These are phyloP conservation scores for Solanum clarkiae DNA, from an alignment of 257 asterid genomes.

Conservation along the genomic window DNA sequence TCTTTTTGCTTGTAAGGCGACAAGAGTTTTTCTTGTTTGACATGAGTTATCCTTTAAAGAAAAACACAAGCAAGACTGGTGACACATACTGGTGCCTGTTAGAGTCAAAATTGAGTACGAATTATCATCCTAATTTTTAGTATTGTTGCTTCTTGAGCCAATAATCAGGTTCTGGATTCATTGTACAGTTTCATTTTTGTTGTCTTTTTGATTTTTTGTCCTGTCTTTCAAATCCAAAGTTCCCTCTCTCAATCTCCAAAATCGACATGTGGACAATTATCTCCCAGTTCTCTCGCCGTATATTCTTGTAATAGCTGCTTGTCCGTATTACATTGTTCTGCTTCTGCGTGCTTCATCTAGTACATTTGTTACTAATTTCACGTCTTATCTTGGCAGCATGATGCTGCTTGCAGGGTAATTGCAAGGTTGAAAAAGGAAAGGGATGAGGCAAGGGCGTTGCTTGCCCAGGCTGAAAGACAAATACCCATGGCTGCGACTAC, in stretches of 20 bases:
- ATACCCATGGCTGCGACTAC: constrained; percentile 43
- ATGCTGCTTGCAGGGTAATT: constrained; percentile 99
- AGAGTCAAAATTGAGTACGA: neutral
- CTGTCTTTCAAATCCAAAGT: neutral
- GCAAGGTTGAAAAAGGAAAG: constrained; percentile 96
- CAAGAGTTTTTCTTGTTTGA: neutral
- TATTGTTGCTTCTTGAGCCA: neutral
- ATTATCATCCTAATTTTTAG: neutral
- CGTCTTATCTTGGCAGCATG: constrained; percentile 52
- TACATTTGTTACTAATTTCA: neutral
- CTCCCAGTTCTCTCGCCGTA: neutral
- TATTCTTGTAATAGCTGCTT: neutral
- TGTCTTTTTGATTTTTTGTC: neutral
- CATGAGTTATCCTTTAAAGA: neutral
- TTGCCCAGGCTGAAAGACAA: constrained; percentile 85
- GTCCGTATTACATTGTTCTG: neutral
- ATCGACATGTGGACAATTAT: neutral
- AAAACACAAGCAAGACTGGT: neutral
- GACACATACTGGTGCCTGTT: neutral
- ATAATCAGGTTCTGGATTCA: neutral
- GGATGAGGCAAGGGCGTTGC: constrained; percentile 79
- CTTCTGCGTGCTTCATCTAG: neutral
- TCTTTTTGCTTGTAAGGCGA: neutral
- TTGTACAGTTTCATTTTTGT: neutral
- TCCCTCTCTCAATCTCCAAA: neutral